Evolutionary conservation across 192 early-diverging fungal species (phyloP).

Genomic region (Lobosporangium transversale): DNA sequence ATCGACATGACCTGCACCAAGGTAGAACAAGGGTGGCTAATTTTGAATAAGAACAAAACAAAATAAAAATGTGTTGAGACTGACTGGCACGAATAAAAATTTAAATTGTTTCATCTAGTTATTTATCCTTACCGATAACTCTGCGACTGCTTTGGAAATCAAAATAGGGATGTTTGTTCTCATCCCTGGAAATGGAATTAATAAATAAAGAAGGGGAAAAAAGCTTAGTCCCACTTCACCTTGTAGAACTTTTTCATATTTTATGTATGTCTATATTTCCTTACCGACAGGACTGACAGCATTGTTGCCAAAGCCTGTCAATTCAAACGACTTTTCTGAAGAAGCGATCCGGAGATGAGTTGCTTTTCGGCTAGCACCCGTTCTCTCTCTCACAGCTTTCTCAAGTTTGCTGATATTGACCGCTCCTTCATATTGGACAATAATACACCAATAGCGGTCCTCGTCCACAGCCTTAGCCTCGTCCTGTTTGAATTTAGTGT

Average conservation of each 20-base stretch:
- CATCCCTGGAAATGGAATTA: conserved; percentile 15
- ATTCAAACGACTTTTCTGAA: conserved; percentile 66
- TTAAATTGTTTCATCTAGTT: too few species aligned
- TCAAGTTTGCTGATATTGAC: conserved; percentile 50
- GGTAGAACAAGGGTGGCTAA: conserved; percentile 75
- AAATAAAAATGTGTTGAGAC: neutral
- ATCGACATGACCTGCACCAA: conserved; percentile 87
- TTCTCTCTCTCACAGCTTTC: conserved; percentile 44
- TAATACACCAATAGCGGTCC: conserved; percentile 51
- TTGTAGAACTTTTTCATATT: too few species aligned
- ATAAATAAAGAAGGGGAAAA: neutral
- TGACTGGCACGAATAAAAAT: too few species aligned
- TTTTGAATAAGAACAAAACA: neutral
- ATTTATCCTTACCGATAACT: conserved; percentile 32
- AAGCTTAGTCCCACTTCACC: neutral
- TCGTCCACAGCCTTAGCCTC: conserved; percentile 47
- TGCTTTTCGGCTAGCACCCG: conserved; percentile 69
- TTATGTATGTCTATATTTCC: too few species aligned
- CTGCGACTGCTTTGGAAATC: conserved; percentile 23
- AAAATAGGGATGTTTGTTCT: conserved; percentile 37
- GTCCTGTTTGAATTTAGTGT: conserved; percentile 77
- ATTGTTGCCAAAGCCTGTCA: conserved; percentile 80
- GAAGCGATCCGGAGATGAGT: conserved; percentile 84
- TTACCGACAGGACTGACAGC: conserved; percentile 80
- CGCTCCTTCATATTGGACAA: conserved; percentile 50